These are phyloP conservation scores for Chlamydomonas applanata DNA, from an alignment of 139 green algal genomes.

Conservation along the genomic window DNA sequence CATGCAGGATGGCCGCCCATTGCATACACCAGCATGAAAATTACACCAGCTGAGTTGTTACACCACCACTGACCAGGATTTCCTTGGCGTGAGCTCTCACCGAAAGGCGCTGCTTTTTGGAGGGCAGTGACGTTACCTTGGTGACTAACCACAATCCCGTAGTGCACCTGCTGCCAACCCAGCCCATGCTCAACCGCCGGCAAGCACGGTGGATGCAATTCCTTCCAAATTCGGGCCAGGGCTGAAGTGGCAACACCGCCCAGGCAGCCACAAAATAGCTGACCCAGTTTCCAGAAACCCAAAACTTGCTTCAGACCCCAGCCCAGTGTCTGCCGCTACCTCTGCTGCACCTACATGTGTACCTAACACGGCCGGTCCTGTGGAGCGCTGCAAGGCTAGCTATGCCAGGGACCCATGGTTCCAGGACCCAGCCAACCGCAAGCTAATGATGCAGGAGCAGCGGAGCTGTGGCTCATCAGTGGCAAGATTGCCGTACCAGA, in stretches of 20 bases:
- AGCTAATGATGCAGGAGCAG: not conserved
- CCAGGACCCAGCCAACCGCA: not conserved
- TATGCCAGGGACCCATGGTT: conserved; percentile 4
- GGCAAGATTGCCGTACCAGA: not conserved
- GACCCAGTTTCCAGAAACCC: not conserved
- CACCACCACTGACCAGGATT: conserved; percentile 25
- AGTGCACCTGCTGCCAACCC: conserved; percentile 24
- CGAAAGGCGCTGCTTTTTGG: not conserved
- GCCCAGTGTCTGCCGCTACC: not conserved
- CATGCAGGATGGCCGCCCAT: conserved; percentile 25
- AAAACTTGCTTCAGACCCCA: too few relatives aligned
- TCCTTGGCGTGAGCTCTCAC: conserved; percentile 6
- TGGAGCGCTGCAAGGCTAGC: not conserved
- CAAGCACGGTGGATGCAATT: conserved; percentile 29
- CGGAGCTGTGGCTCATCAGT: not conserved
- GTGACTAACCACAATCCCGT: conserved; percentile 47
- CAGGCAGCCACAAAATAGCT: not conserved
- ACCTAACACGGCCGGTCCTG: not conserved
- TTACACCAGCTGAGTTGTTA: conserved; percentile 30
- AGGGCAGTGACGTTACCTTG: not conserved
- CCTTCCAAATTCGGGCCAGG: conserved; percentile 2
- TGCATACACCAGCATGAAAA: conserved; percentile 27
- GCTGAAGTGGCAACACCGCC: too few relatives aligned
- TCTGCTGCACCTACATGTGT: not conserved
- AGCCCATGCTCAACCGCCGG: not conserved